Conservation (phyloP, 805 yeast species). For the Alloascoidea africana region DNA sequence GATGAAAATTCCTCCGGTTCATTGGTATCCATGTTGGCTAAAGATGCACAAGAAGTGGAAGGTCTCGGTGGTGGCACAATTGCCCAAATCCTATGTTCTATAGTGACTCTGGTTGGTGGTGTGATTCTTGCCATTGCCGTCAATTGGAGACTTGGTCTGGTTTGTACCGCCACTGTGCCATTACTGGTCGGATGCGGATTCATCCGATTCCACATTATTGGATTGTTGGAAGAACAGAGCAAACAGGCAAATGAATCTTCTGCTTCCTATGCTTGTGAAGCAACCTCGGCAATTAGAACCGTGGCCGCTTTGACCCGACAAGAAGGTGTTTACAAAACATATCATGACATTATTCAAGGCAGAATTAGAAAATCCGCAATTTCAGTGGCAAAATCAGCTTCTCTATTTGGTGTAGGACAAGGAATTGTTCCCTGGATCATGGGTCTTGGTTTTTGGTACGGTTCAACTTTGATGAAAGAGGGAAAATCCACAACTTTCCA, state of each 20-base stretch:
- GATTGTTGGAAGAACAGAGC: constrained; percentile 19
- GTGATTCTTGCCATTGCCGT: constrained; percentile 21
- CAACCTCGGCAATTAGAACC: constrained; percentile 22
- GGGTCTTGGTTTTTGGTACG: constrained; percentile 28
- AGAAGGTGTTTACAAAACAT: constrained; percentile 18
- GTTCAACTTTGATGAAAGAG: constrained; percentile 19
- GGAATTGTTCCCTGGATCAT: constrained; percentile 23
- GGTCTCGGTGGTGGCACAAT: constrained; percentile 25
- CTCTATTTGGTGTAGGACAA: constrained; percentile 22
- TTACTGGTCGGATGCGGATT: constrained; percentile 24
- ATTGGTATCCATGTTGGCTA: constrained; percentile 20
- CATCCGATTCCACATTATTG: constrained; percentile 19
- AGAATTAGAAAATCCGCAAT: constrained; percentile 10
- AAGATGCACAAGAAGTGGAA: constrained; percentile 22
- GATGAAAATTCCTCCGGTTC: constrained; percentile 22
- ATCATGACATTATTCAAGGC: constrained; percentile 12
- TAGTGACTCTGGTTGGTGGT: constrained; percentile 22
- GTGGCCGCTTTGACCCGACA: constrained; percentile 26
- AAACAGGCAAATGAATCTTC: constrained; percentile 21
- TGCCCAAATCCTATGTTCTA: constrained; percentile 21
- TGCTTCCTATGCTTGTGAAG: constrained; percentile 24
- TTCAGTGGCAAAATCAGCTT: constrained; percentile 16
- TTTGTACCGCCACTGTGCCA: constrained; percentile 22
- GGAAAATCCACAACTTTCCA: constrained; percentile 15
- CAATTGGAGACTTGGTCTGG: constrained; percentile 25